These are phyloP conservation scores for Calonectria pteridis DNA, from an alignment of 2,329 filamentous ascomycete species.

Conservation along the genomic window DNA sequence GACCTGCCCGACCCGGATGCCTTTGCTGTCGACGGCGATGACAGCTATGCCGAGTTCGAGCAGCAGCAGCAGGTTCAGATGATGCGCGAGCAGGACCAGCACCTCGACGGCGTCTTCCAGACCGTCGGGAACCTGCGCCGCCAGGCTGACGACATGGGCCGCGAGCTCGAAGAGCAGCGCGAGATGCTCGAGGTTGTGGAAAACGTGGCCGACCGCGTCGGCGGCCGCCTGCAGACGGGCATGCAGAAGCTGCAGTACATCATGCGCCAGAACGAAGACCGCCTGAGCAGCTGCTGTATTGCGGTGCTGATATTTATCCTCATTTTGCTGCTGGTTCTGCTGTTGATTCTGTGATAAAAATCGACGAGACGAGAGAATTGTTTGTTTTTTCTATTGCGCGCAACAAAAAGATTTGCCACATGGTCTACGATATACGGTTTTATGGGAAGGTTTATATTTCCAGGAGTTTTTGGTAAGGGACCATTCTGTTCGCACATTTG, in stretches of 20 bases:
- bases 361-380: neutral
- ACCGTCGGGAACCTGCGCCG: slow-evolving; percentile 91
- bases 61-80: slow-evolving; percentile 91
- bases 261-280: slow-evolving; percentile 91
- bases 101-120: slow-evolving; percentile 90
- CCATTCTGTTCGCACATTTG: slow-evolving; percentile 22
- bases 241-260: slow-evolving; percentile 89
- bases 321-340: slow-evolving; percentile 85
- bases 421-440: slow-evolving; percentile 24
- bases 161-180: slow-evolving; percentile 94
- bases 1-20: slow-evolving; percentile 67
- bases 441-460: slow-evolving; percentile 17
- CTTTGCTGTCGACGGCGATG: slow-evolving; percentile 67
- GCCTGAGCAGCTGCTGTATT: slow-evolving; percentile 90
- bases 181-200: slow-evolving; percentile 92
- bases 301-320: slow-evolving; percentile 88
- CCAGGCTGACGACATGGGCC: slow-evolving; percentile 95
- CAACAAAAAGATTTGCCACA: slow-evolving; percentile 7
- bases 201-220: slow-evolving; percentile 85
- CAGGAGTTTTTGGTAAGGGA: slow-evolving; percentile 38
- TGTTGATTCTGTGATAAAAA: slow-evolving; percentile 68
- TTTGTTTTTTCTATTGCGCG: neutral
- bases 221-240: slow-evolving; percentile 85
- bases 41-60: slow-evolving; percentile 83
- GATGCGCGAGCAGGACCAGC: slow-evolving; percentile 94